Base-by-base conservation (phyloP, 352 stramenopile species). In the Phytophthora melonis region DNA sequence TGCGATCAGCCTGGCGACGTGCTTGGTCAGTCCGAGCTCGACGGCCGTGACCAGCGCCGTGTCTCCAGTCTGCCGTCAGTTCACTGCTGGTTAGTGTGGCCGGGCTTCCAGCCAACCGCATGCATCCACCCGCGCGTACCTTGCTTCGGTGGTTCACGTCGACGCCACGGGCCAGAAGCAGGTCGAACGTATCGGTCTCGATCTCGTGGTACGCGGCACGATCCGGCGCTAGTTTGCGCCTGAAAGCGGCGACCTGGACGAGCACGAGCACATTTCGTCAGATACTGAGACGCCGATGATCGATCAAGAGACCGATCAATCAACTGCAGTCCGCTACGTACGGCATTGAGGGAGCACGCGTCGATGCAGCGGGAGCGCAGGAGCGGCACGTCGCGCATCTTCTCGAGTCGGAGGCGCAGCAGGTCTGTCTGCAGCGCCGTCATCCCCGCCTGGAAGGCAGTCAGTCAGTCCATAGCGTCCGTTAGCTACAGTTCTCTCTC, bases 21-120 rank as follows among this genome's bases (percentile, higher is more conserved):
- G 39, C 14, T 45, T 45, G 11, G 45, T 66, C 52, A 83, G 68
- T 18, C 67, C 75, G 64, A 80, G 68, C 27, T 78, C 68, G 5
- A 79, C 34, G 9, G 72, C 67, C 30, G 81, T 41, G 50, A 53
- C 14, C 45, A 53, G 45, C 45, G 45, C 45, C 16, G 45, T 53
- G 45, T 53, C 45, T 53, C 45, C 45, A 11, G 45, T 53, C 45
- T 53, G 18, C 45, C 21, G 16, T 34, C 30, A 53, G 45, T 18
- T 53, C 45, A 53, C 13, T 8, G 14, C 16, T 7, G 16, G 6
- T 25, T 21, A 53, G 45, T 18, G 6, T 18, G 14, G 45, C 1
- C 4, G 14, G 45, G 21, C 45, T 11, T 18, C 14, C 16, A 8
- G 14, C 45, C 18, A 45, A 45, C 18, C n/a, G 39, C 3, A 6